A percentile compares a stretch with the other conserved stretches of the same genome.
These are phyloP conservation scores for Populus tomentosa DNA, from an alignment of 441 rosid species.

Conservation along the genomic window DNA sequence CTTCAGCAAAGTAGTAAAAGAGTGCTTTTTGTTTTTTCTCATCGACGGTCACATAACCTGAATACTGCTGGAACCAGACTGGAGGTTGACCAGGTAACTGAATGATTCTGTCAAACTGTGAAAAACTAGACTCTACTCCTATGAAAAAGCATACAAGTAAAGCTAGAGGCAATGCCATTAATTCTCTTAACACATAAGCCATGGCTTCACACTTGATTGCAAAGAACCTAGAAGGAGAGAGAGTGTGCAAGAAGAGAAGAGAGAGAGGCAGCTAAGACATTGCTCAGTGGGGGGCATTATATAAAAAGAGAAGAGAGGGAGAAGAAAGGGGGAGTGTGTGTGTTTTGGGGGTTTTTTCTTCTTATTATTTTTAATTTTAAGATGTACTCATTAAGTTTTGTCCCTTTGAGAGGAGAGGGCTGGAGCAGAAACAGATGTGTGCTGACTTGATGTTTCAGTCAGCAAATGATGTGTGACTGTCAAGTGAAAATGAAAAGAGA, in stretches of 20 bases:
- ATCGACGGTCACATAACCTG: constrained; percentile 86
- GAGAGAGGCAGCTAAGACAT: constrained; percentile 10
- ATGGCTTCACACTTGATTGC: constrained; percentile 17
- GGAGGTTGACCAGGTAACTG: constrained; percentile 82
- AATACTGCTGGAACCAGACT: constrained; percentile 68
- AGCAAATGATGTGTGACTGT: constrained; percentile 23
- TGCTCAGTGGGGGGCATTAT: constrained; percentile 15
- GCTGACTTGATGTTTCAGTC: constrained; percentile 16
- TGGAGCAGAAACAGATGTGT: constrained; percentile 25
- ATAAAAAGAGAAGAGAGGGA: constrained; percentile 13
- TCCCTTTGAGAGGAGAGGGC: not conserved
- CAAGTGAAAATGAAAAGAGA: constrained; percentile 27
- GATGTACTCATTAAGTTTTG: not conserved
- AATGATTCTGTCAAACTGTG: constrained; percentile 41
- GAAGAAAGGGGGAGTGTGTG: not conserved
- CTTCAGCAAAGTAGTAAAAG: constrained; percentile 93
- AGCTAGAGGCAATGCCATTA: constrained; percentile 37
- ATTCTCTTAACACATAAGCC: constrained; percentile 28
- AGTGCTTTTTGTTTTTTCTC: constrained; percentile 63
- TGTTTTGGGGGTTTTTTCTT: not conserved
- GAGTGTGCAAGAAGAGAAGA: not conserved
- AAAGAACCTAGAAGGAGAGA: constrained; percentile 19
- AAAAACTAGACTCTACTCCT: constrained; percentile 32
- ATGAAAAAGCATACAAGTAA: constrained; percentile 18
- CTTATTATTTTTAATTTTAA: not conserved